These are phyloP conservation scores for Aspergillus aculeatinus DNA, from an alignment of 2,329 filamentous ascomycete species.

Conservation along the genomic window DNA sequence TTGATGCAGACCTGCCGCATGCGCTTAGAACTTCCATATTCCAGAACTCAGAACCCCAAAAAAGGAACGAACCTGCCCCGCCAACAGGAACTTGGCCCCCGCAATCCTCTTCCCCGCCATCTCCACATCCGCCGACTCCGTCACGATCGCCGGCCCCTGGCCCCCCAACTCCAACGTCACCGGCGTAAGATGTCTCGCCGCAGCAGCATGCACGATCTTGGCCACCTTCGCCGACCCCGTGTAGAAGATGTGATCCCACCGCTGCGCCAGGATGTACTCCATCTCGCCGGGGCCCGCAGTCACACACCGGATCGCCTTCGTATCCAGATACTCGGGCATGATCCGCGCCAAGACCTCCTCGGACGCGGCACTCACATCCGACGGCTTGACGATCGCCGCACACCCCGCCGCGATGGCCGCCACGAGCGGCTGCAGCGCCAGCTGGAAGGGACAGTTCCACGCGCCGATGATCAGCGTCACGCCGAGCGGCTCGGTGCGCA, in stretches of 20 bases:
- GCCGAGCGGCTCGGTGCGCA: slow-evolving; percentile 48
- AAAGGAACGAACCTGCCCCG: slow-evolving; percentile 36
- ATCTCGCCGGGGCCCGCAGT: slow-evolving; percentile 43
- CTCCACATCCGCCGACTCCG: slow-evolving; percentile 42
- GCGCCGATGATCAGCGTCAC: slow-evolving; percentile 47
- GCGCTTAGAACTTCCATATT: too few relatives aligned
- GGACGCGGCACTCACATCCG: slow-evolving; percentile 38
- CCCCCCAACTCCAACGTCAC: slow-evolving; percentile 49
- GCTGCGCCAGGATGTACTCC: slow-evolving; percentile 35
- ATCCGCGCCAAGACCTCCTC: slow-evolving; percentile 43
- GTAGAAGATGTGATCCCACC: slow-evolving; percentile 50
- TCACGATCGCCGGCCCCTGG: slow-evolving; percentile 47
- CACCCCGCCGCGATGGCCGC: slow-evolving; percentile 48
- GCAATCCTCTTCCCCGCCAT: slow-evolving; percentile 47
- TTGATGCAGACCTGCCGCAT: slow-evolving; percentile 31
- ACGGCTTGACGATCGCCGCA: slow-evolving; percentile 47
- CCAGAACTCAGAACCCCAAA: too few relatives aligned
- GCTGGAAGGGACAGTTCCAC: slow-evolving; percentile 49
- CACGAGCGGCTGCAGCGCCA: slow-evolving; percentile 42
- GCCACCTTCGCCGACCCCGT: slow-evolving; percentile 44
- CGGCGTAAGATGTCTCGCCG: slow-evolving; percentile 49
- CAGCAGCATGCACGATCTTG: slow-evolving; percentile 40
- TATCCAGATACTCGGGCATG: slow-evolving; percentile 46
- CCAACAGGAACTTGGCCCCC: slow-evolving; percentile 44
- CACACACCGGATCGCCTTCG: slow-evolving; percentile 35